phyloP scores from a whole-genome alignment of 257 asterid species.

The Solanum neorickii region DNA sequence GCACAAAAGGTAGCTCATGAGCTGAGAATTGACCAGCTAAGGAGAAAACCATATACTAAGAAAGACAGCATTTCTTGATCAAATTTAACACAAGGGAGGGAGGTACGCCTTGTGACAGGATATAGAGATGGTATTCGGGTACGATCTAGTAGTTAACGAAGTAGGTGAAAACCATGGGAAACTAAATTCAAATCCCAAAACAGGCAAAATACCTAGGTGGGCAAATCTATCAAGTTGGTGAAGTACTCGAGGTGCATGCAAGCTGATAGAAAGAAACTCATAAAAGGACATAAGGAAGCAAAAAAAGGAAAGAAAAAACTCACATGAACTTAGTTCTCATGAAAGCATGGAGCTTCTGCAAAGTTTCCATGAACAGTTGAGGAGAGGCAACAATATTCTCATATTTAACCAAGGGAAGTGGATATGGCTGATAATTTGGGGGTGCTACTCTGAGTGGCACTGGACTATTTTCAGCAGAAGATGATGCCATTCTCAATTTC shows the following conservation, averaged over 20 bases:
- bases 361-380: slow-evolving; percentile 38
- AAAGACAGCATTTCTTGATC: not conserved
- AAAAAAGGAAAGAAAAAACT: slow-evolving; percentile 4
- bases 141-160: not conserved
- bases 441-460: slow-evolving; percentile 16
- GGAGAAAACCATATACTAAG: not conserved
- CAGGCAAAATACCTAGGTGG: not conserved
- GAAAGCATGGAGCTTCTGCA: slow-evolving; percentile 60
- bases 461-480: slow-evolving; percentile 12
- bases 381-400: slow-evolving; percentile 47
- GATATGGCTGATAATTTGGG: slow-evolving; percentile 40
- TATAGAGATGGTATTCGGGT: not conserved
- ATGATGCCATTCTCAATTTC: slow-evolving; percentile 15
- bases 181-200: not conserved
- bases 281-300: not conserved
- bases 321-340: slow-evolving; percentile 91
- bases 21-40: not conserved
- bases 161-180: not conserved
- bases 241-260: not conserved
- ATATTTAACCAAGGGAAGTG: slow-evolving; percentile 54
- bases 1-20: not conserved
- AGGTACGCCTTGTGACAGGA: not conserved
- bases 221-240: not conserved
- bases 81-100: not conserved
- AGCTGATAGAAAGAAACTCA: not conserved